Conservation (phyloP, 148 eudicot genomes). For the Rhododendron vialii region DNA sequence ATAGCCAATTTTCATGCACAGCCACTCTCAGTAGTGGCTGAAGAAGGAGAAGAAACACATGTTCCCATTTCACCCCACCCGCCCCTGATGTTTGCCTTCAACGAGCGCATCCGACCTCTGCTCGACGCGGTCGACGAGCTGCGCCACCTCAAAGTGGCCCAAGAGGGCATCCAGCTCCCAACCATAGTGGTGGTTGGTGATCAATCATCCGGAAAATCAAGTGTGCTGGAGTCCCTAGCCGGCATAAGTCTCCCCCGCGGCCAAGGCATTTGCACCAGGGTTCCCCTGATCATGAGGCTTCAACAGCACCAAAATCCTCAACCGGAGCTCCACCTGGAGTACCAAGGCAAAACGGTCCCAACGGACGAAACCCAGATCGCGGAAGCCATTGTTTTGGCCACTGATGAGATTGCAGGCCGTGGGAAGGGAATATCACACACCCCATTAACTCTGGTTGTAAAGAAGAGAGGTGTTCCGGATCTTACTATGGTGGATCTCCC, state of each 20-base stretch:
- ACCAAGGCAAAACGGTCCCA: slow-evolving; percentile 4
- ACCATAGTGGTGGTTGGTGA: slow-evolving; percentile 24
- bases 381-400: slow-evolving; percentile 2
- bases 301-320: slow-evolving; percentile 5
- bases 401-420: neutral
- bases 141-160: neutral
- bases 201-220: slow-evolving; percentile 20
- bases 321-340: slow-evolving; percentile 15
- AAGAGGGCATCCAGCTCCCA: neutral
- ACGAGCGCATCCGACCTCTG: neutral
- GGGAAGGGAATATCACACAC: slow-evolving; percentile 6
- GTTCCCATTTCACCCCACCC: neutral
- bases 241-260: slow-evolving; percentile 21
- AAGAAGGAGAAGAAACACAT: neutral
- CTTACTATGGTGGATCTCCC: slow-evolving; percentile 53
- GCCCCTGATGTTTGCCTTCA: neutral
- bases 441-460: slow-evolving; percentile 18
- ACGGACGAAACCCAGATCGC: slow-evolving; percentile 10
- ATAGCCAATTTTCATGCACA: neutral
- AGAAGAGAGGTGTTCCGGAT: slow-evolving; percentile 36
- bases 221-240: slow-evolving; percentile 21
- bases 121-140: neutral
- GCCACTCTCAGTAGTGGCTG: neutral
- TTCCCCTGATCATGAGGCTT: slow-evolving; percentile 21
- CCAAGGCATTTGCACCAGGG: slow-evolving; percentile 21